These are phyloP conservation scores for Chlorella sp. DNA, from an alignment of 139 green algal species.

Conservation along the genomic window DNA sequence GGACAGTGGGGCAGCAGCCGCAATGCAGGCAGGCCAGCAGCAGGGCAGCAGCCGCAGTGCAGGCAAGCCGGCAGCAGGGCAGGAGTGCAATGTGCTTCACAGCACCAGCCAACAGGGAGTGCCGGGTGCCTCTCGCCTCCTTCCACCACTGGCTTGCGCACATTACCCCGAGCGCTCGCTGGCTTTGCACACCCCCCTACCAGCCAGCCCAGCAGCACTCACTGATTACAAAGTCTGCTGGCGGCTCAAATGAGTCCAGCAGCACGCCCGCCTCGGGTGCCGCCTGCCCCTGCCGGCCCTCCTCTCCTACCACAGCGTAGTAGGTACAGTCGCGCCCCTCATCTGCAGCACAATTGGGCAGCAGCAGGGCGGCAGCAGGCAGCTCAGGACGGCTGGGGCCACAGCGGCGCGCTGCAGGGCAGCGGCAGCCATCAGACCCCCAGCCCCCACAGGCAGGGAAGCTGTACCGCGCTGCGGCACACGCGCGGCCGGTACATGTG, in stretches of 20 bases:
- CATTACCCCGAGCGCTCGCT: too few relatives aligned
- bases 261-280: not conserved
- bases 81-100: not conserved
- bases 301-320: slow-evolving; percentile 58
- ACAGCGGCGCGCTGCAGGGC: too few relatives aligned
- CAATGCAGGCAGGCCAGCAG: not conserved
- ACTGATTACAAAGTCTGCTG: slow-evolving; percentile 45
- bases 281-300: not conserved
- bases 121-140: too few relatives aligned
- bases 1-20: not conserved
- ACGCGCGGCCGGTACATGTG: not conserved
- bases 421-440: too few relatives aligned
- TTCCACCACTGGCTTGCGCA: too few relatives aligned
- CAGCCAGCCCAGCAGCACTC: not conserved
- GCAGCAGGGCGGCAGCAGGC: not conserved
- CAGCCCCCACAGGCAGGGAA: too few relatives aligned
- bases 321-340: slow-evolving; percentile 88
- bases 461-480: too few relatives aligned
- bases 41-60: not conserved
- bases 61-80: not conserved
- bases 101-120: not conserved
- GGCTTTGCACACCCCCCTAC: too few relatives aligned
- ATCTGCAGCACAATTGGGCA: not conserved
- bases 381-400: too few relatives aligned
- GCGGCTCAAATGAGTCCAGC: slow-evolving; percentile 35